Percentiles rank a stretch among this genome's conserved stretches.
Conservation (phyloP, 2,329 filamentous ascomycete genomes). For the Alternaria alternata region DNA sequence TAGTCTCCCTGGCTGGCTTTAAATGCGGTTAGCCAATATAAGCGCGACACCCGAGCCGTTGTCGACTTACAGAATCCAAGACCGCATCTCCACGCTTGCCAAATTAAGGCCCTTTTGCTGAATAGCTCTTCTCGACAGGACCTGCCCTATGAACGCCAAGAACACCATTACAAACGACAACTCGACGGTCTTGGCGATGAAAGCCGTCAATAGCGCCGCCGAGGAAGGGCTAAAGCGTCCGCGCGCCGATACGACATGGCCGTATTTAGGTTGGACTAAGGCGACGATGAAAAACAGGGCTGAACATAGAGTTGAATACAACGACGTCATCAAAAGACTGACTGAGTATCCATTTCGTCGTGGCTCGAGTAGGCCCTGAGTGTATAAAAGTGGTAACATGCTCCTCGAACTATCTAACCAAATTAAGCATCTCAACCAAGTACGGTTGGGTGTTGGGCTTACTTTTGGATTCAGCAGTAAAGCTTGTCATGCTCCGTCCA, state of each 20-base stretch:
- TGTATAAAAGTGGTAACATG: constrained; percentile 11
- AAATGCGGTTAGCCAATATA: not conserved
- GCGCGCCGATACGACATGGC: constrained; percentile 59
- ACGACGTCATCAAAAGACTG: constrained; percentile 50
- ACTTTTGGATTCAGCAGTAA: constrained; percentile 8
- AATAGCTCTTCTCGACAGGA: constrained; percentile 53
- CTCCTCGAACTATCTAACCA: constrained; percentile 11
- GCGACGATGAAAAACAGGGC: constrained; percentile 68
- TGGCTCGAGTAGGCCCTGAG: constrained; percentile 10
- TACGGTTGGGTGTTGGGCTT: not conserved
- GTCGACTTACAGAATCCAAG: constrained; percentile 14
- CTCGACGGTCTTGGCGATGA: constrained; percentile 77
- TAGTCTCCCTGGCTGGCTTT: constrained; percentile 67
- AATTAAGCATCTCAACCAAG: not conserved
- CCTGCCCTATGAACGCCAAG: constrained; percentile 74
- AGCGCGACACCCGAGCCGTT: not conserved
- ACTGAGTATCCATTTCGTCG: constrained; percentile 10
- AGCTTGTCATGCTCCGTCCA: constrained; percentile 2
- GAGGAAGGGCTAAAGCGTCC: constrained; percentile 64
- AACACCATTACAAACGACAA: constrained; percentile 77
- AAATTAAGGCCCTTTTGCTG: constrained; percentile 12
- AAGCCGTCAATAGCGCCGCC: constrained; percentile 68
- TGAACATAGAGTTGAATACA: constrained; percentile 68
- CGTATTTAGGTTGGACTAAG: constrained; percentile 67
- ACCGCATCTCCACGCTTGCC: constrained; percentile 13